A percentile compares a stretch with the other conserved stretches of the same genome.
Conservation (phyloP, 306 rosid genomes). For the Psophocarpus tetragonolobus region DNA sequence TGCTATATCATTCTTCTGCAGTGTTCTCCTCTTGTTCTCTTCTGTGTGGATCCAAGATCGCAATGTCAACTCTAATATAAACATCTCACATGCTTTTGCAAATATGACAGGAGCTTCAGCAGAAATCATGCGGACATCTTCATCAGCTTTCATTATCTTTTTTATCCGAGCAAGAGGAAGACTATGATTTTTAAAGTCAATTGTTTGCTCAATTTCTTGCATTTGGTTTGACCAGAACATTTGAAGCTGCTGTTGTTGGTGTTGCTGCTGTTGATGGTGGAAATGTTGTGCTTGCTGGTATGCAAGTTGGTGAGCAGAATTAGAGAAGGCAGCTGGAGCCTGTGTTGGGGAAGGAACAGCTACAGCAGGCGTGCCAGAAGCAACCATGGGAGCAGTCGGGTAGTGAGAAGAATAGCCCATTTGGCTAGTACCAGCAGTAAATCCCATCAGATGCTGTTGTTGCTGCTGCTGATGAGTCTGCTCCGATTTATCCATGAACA, state of each 20-base stretch:
- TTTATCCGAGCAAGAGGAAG: conserved; percentile 75
- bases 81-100: conserved; percentile 86
- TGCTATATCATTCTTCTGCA: conserved; percentile 79
- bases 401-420: conserved; percentile 63
- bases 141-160: conserved; percentile 90
- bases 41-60: conserved; percentile 85
- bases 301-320: conserved; percentile 61
- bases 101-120: conserved; percentile 82
- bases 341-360: conserved; percentile 57
- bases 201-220: conserved; percentile 72
- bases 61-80: conserved; percentile 76
- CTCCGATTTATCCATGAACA: conserved; percentile 72
- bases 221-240: conserved; percentile 76
- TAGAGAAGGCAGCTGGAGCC: conserved; percentile 58
- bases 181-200: conserved; percentile 69
- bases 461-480: conserved; percentile 54
- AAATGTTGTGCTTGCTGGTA: conserved; percentile 77
- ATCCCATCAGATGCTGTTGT: conserved; percentile 49
- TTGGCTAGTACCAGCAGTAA: conserved; percentile 50
- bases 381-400: conserved; percentile 65
- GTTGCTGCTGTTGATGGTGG: conserved; percentile 75
- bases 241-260: conserved; percentile 77
- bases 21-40: conserved; percentile 80
- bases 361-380: conserved; percentile 60
- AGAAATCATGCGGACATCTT: conserved; percentile 83